These are phyloP conservation scores for Apiotrichum veenhuisii DNA, from an alignment of 1,284 basidiomycete species.

Conservation along the genomic window DNA sequence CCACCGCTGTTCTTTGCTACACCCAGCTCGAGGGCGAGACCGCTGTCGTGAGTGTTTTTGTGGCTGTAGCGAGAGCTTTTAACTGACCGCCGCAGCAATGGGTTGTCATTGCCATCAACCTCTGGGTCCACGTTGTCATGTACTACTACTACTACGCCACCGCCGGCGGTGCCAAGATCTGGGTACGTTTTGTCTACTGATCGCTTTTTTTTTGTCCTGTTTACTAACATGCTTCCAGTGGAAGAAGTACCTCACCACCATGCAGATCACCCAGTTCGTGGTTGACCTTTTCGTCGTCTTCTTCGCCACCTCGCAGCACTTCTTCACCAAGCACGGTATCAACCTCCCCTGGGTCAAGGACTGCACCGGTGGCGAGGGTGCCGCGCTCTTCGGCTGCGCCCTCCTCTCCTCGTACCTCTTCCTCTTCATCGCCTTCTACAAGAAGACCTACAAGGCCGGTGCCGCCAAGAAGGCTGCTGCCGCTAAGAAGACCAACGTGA, in stretches of 20 bases:
- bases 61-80: no score
- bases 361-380: conserved; percentile 83
- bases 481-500: conserved; percentile 25
- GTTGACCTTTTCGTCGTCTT: conserved; percentile 86
- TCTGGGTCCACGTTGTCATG: conserved; percentile 96
- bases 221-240: conserved; percentile 57
- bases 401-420: conserved; percentile 84
- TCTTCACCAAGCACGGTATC: conserved; percentile 62
- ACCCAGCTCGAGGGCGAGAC: conserved; percentile 90
- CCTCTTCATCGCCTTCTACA: conserved; percentile 68
- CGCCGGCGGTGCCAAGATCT: conserved; percentile 89
- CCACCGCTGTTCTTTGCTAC: conserved; percentile 93
- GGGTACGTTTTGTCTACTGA: conserved; percentile 58
- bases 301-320: conserved; percentile 88
- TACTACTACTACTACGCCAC: conserved; percentile 99
- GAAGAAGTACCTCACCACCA: conserved; percentile 92
- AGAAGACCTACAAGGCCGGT: conserved; percentile 49
- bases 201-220: no score
- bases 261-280: conserved; percentile 94
- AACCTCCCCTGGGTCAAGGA: conserved; percentile 66
- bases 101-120: conserved; percentile 90
- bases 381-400: conserved; percentile 83
- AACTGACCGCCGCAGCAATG: conserved; percentile 64
- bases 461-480: conserved; percentile 23
- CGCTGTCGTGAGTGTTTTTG: conserved; percentile 61